A percentile compares a stretch with the other conserved stretches of the same genome.
These are phyloP conservation scores for Collybia mongolica DNA, from an alignment of 768 basidiomycete species.

Conservation along the genomic window DNA sequence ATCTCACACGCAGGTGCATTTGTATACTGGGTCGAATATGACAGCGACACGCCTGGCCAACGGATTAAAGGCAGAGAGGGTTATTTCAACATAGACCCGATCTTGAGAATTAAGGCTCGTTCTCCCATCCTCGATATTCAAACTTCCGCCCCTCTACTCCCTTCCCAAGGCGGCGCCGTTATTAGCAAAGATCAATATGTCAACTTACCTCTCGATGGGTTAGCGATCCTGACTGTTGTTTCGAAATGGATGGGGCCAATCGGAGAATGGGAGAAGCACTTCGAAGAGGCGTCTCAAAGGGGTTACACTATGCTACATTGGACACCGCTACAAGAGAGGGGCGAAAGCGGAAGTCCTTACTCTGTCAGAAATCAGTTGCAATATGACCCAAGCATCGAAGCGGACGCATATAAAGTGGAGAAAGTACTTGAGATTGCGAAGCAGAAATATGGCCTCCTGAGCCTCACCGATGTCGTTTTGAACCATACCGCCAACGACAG, in stretches of 20 bases:
- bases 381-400: conserved; percentile 76
- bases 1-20: conserved; percentile 98
- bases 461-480: conserved; percentile 92
- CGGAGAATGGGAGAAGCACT: conserved; percentile 72
- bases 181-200: conserved; percentile 48
- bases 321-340: conserved; percentile 91
- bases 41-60: conserved; percentile 51
- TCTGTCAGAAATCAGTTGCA: conserved; percentile 85
- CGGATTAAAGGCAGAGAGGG: conserved; percentile 84
- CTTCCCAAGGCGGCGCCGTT: conserved; percentile 48
- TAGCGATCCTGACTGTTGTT: conserved; percentile 86
- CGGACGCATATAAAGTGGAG: conserved; percentile 57
- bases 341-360: conserved; percentile 89
- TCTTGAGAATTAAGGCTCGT: conserved; percentile 74
- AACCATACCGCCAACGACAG: conserved; percentile 98
- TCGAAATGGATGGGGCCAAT: conserved; percentile 98
- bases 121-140: conserved; percentile 67
- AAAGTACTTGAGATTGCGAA: conserved; percentile 67
- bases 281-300: conserved; percentile 79
- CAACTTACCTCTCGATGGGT: conserved; percentile 81
- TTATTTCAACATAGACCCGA: conserved; percentile 95
- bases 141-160: conserved; percentile 45
- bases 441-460: conserved; percentile 86
- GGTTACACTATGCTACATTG: conserved; percentile 99
- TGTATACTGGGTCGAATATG: conserved; percentile 93